These are phyloP conservation scores for Neurospora tetraspora DNA, from an alignment of 495 filamentous ascomycete genomes.

Conservation along the genomic window DNA sequence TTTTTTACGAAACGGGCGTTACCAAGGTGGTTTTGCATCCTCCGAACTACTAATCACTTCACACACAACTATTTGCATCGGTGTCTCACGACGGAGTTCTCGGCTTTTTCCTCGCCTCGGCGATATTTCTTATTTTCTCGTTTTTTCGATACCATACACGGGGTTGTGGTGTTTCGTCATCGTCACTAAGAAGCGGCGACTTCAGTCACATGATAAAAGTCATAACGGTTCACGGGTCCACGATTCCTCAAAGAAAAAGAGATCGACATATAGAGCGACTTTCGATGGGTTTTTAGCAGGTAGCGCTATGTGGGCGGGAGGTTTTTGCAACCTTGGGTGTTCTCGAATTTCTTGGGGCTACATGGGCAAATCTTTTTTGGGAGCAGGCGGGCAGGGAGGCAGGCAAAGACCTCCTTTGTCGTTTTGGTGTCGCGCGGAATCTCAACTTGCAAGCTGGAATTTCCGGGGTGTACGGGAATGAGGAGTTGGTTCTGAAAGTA, in stretches of 20 bases:
- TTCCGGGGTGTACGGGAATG: slow-evolving; percentile 8
- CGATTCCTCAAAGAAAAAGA: slow-evolving; percentile 27
- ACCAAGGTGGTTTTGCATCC: slow-evolving; percentile 24
- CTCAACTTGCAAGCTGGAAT: slow-evolving; percentile 9
- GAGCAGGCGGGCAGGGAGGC: slow-evolving; percentile 13
- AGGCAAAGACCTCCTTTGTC: slow-evolving; percentile 17
- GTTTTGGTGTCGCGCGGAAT: slow-evolving; percentile 18
- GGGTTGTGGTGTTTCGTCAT: slow-evolving; percentile 14
- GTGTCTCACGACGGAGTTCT: slow-evolving; percentile 27
- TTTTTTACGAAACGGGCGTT: slow-evolving; percentile 22
- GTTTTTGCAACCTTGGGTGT: slow-evolving; percentile 16
- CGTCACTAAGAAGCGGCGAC: slow-evolving; percentile 26
- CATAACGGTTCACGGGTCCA: slow-evolving; percentile 29
- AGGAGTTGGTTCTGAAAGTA: slow-evolving; percentile 22
- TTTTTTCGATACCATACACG: slow-evolving; percentile 25
- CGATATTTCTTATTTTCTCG: slow-evolving; percentile 6
- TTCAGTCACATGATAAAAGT: slow-evolving; percentile 26
- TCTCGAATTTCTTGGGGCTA: slow-evolving; percentile 16
- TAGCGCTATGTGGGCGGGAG: not conserved
- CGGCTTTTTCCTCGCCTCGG: slow-evolving; percentile 9
- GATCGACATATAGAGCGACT: slow-evolving; percentile 28
- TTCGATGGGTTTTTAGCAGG: slow-evolving; percentile 2
- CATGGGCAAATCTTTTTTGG: slow-evolving; percentile 17
- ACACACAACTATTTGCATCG: slow-evolving; percentile 19
- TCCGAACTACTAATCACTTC: slow-evolving; percentile 11